phyloP scores from a whole-genome alignment of 2,329 filamentous ascomycete species.

The Aspergillus sp. region DNA sequence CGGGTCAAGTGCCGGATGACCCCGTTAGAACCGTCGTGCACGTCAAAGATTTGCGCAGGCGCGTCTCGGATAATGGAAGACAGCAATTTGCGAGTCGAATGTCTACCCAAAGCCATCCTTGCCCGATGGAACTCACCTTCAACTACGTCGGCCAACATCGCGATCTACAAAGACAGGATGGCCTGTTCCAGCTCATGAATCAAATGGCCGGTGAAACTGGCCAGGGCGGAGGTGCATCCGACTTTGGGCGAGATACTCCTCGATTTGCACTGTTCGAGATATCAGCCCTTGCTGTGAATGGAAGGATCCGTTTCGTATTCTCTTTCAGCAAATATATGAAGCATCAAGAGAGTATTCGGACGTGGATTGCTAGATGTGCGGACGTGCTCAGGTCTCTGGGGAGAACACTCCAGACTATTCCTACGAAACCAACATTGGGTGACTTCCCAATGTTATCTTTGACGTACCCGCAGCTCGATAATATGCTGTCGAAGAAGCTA shows the following conservation, averaged over 20 bases:
- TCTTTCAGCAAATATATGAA: constrained; percentile 51
- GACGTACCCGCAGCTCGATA: constrained; percentile 43
- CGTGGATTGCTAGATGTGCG: constrained; percentile 45
- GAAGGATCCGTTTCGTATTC: constrained; percentile 50
- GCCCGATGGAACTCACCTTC: constrained; percentile 46
- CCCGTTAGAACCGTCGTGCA: constrained; percentile 33
- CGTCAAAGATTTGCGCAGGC: constrained; percentile 41
- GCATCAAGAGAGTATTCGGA: constrained; percentile 44
- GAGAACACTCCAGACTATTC: constrained; percentile 24
- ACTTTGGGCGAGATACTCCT: constrained; percentile 46
- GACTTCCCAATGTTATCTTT: constrained; percentile 49
- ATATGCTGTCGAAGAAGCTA: constrained; percentile 37
- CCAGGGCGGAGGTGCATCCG: constrained; percentile 46
- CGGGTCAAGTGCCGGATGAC: constrained; percentile 23
- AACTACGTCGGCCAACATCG: constrained; percentile 42
- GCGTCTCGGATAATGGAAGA: constrained; percentile 38
- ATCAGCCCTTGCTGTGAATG: constrained; percentile 50
- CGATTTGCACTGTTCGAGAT: constrained; percentile 55
- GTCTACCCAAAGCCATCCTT: constrained; percentile 33
- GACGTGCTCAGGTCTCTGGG: constrained; percentile 32
- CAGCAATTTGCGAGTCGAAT: constrained; percentile 38
- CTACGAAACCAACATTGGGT: constrained; percentile 37
- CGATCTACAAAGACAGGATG: constrained; percentile 46
- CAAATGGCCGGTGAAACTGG: constrained; percentile 49
- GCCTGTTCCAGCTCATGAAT: constrained; percentile 45